Evolutionary conservation across 306 rosid species (phyloP), one percentile per base, ranked within the genome.

Genomic region (Malus asiatica): DNA sequence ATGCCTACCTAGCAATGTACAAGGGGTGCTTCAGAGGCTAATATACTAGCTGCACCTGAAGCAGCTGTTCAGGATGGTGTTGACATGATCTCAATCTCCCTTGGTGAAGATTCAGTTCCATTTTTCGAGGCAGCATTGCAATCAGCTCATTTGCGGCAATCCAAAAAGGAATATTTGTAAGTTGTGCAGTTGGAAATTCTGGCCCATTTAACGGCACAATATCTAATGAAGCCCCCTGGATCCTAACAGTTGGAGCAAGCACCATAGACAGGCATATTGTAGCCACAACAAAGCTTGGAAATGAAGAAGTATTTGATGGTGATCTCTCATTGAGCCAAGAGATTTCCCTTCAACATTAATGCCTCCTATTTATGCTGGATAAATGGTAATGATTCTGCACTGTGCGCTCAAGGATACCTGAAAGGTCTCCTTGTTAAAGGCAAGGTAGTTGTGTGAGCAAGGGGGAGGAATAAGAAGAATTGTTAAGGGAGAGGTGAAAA

Each of bases 181-280:
- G 96, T 57, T 87, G 88, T 55, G 1, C 97, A 10, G 97, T 91
- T 11, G 96, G 88, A 77, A 94, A 94, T 75, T 72, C 19, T 19
- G 94, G 98, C 52, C 98, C 98, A 74, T 53, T 52, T 35, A 64
- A 32, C 2, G 70, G 86, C 76, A 76, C 91, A 32, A 1, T 90
- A 30, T 76, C 83, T 55, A 94, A 91, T 13, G 97, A 86, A 82
- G 91, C 96, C 20, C 98, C 94, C 7, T 94, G 97, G 97, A 80
- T 91, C 70, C 81, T 85, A 66, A 82, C 84, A 29, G 86, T 85
- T 22, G 88, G 86, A 79, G 88, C 88, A 29, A 85, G 88, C 79
- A 85, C 86, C 27, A 83, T 84, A 12, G 98, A 90, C 73, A 86
- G 98, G 86, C 82, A 68, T 71, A 81, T 80, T 52, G 73, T 75